These are phyloP conservation scores for Eimeria sp. DNA, from an alignment of 169 alveolate species.

Conservation along the genomic window DNA sequence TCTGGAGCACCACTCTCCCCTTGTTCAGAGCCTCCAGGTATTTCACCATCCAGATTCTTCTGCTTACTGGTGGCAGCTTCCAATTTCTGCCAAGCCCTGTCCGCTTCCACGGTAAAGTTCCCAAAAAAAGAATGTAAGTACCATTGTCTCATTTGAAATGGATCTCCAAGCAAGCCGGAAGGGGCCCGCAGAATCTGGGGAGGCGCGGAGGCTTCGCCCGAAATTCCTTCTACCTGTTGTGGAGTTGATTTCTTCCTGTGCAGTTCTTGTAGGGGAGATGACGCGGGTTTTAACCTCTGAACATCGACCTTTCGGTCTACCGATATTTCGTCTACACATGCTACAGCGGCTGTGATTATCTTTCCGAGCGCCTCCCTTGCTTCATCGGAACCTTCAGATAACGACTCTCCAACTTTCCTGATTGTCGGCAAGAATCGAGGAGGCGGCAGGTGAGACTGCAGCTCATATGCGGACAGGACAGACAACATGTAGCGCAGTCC, in stretches of 20 bases:
- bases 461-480: background rate
- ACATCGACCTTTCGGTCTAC: constrained; percentile 49
- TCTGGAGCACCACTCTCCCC: background rate
- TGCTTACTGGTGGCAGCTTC: constrained; percentile 50
- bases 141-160: constrained; percentile 80
- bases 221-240: background rate
- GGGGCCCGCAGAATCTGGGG: constrained; percentile 56
- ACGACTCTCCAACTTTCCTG: constrained; percentile 14
- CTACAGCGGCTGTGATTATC: constrained; percentile 18
- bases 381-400: constrained; percentile 6
- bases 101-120: constrained; percentile 78
- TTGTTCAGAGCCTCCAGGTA: background rate
- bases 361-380: constrained; percentile 46
- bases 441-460: constrained; percentile 39
- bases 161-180: constrained; percentile 73
- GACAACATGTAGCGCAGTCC: background rate
- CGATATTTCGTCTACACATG: constrained; percentile 40
- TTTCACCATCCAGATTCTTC: background rate
- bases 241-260: background rate
- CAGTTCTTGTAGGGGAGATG: background rate
- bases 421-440: background rate
- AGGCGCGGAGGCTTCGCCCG: background rate
- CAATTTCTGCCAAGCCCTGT: constrained; percentile 72
- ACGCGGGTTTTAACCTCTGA: background rate
- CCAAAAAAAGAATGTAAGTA: constrained; percentile 79